phyloP scores from a whole-genome alignment of 2,329 filamentous ascomycete genomes.

The Penicillium sp. region DNA sequence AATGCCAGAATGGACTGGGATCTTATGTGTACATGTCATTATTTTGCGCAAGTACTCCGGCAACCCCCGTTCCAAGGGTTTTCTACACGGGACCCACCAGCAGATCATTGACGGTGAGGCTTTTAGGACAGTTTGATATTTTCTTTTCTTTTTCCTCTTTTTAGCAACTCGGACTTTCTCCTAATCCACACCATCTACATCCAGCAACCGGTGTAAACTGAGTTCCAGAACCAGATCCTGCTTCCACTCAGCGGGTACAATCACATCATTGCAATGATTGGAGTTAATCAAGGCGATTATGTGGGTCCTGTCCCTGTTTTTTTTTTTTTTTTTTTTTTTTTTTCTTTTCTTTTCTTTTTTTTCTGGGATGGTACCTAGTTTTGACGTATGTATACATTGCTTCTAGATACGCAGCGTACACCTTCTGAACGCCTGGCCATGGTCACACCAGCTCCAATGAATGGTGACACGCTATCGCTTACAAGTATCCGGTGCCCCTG shows the following conservation, averaged over 20 bases:
- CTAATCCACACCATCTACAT: slow-evolving; percentile 5
- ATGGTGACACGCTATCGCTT: neutral
- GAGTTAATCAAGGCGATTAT: slow-evolving; percentile 14
- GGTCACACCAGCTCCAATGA: neutral
- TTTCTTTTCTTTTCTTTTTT: neutral
- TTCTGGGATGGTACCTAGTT: neutral
- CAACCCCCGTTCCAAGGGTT: slow-evolving; percentile 9
- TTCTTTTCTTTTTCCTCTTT: neutral
- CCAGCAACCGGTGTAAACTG: slow-evolving; percentile 18
- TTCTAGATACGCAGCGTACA: too few relatives aligned
- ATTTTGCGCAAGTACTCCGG: neutral
- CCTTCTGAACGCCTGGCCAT: neutral
- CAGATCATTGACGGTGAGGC: slow-evolving; percentile 18
- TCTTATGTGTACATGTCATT: neutral
- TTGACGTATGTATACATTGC: neutral
- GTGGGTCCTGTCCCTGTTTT: slow-evolving; percentile 10
- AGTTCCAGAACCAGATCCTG: slow-evolving; percentile 18
- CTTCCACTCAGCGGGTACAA: slow-evolving; percentile 7
- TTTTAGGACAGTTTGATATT: neutral
- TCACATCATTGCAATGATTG: slow-evolving; percentile 21
- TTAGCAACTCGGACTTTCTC: slow-evolving; percentile 7
- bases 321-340: too few relatives aligned
- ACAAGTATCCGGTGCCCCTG: neutral
- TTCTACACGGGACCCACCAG: slow-evolving; percentile 13
- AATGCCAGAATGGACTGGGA: neutral